Base-by-base conservation (phyloP, 179 eudicot species). In the Carnegiea gigantea region DNA sequence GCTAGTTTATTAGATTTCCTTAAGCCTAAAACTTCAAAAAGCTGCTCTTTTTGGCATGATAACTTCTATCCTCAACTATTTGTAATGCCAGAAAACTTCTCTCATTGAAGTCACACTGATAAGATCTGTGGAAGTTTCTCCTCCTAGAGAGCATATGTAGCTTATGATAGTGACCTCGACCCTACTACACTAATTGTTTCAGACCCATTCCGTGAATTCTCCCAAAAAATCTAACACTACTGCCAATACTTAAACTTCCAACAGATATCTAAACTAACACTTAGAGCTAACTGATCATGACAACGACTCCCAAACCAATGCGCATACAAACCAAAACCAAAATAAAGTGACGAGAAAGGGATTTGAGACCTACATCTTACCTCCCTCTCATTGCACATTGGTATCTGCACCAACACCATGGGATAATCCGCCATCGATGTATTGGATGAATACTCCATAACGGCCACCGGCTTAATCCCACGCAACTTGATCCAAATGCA, bases 311-410 rank as follows among this genome's bases (percentile, higher is more conserved):
- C 5, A 68, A 74, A 24, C 33, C 11, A 23, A n/a, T 44, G 49
- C n/a, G 21, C 20, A 28, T 44, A 11, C 43, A 14, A 21, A 70
- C 79, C 15, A 18, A 14, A 44, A 38, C 48, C 17, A 59, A 46
- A 15, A 23, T 23, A 23, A 73, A 64, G 38, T 11, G 60, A 28
- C 57, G 4, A 10, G 48, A 67, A 17, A 76, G 62, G 82, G 79
- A 30, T 83, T 85, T 33, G 91, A 86, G 87, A 91, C 97, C 97
- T 90, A 93, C 93, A 90, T 91, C 94, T 94, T 91, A 93, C 98
- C 98, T 93, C 98, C 92, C 89, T 87, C 89, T 95, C 98, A 85
- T 95, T 95, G 89, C 98, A 95, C 98, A 95, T 95, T 9, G 98
- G 98, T 54, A 95, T 91, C 88, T 95, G 98, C 78, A 95, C 88